phyloP scores from a whole-genome alignment of 768 basidiomycete species.

The Tylopilus sp. region DNA sequence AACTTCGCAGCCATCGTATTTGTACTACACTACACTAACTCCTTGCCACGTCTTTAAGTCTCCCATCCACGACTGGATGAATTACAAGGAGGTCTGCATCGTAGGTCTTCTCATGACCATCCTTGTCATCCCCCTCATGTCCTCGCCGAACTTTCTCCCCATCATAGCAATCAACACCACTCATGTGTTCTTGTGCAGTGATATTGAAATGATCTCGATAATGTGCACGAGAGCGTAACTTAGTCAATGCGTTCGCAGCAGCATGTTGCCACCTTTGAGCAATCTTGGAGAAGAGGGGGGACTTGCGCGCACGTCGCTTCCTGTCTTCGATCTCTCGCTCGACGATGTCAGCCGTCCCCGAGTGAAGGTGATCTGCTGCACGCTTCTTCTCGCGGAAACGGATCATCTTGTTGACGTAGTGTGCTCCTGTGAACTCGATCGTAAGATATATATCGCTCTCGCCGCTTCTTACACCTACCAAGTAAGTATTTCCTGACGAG shows the following conservation, averaged over 20 bases:
- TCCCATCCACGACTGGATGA: slow-evolving; percentile 63
- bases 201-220: slow-evolving; percentile 60
- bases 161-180: slow-evolving; percentile 68
- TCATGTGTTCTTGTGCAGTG: slow-evolving; percentile 72
- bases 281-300: slow-evolving; percentile 25
- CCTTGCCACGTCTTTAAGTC: slow-evolving; percentile 54
- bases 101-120: slow-evolving; percentile 14
- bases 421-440: slow-evolving; percentile 49
- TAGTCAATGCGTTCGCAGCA: slow-evolving; percentile 39
- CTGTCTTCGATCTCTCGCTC: slow-evolving; percentile 45
- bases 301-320: slow-evolving; percentile 25
- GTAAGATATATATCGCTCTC: background rate
- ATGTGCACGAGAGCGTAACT: slow-evolving; percentile 48
- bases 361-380: slow-evolving; percentile 35
- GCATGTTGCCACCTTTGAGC: slow-evolving; percentile 49
- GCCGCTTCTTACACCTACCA: slow-evolving; percentile 40
- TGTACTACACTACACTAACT: slow-evolving; percentile 12
- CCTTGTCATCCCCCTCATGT: slow-evolving; percentile 13
- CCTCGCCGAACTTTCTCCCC: slow-evolving; percentile 47
- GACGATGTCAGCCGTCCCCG: slow-evolving; percentile 44
- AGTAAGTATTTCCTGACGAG: slow-evolving; percentile 84
- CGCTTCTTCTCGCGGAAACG: slow-evolving; percentile 33
- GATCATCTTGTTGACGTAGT: slow-evolving; percentile 66
- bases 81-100: slow-evolving; percentile 55
- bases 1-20: background rate